These are phyloP conservation scores for Cladophialophora carrionii DNA, from an alignment of 2,329 filamentous ascomycete genomes.

Conservation along the genomic window DNA sequence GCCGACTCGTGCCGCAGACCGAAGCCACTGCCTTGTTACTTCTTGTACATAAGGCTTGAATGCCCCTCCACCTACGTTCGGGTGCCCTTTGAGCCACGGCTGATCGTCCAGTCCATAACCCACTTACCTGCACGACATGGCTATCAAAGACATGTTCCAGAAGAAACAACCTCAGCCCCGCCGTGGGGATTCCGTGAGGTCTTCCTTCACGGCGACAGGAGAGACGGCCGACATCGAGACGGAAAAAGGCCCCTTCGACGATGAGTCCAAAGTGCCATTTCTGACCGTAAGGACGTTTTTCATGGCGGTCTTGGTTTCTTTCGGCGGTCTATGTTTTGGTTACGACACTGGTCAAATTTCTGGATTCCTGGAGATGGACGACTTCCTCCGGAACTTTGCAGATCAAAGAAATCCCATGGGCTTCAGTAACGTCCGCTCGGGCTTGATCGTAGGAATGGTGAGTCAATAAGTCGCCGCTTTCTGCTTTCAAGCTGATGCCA, in stretches of 20 bases:
- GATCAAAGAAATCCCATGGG: constrained; percentile 44
- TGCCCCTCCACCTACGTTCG: neutral
- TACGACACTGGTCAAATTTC: constrained; percentile 50
- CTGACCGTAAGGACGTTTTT: constrained; percentile 50
- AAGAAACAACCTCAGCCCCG: constrained; percentile 13
- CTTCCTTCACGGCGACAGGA: constrained; percentile 22
- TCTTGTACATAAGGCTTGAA: constrained; percentile 7
- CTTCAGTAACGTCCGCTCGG: constrained; percentile 50
- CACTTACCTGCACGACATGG: constrained; percentile 5
- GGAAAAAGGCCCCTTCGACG: constrained; percentile 36
- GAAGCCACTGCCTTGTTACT: neutral
- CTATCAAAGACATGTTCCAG: constrained; percentile 21
- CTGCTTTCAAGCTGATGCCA: neutral
- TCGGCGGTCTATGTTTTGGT: constrained; percentile 55
- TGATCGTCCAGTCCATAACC: neutral
- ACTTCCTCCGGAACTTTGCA: constrained; percentile 50
- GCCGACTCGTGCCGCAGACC: constrained; percentile 4
- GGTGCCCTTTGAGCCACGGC: neutral
- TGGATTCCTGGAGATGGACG: constrained; percentile 53
- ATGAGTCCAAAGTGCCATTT: constrained; percentile 50
- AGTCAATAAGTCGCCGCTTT: constrained; percentile 15
- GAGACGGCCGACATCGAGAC: constrained; percentile 24
- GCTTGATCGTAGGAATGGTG: constrained; percentile 50
- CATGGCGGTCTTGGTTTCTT: constrained; percentile 52
- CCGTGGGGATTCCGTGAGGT: constrained; percentile 19